Conservation (phyloP, 2,329 filamentous ascomycete genomes). For the Helminthosporium solani region DNA sequence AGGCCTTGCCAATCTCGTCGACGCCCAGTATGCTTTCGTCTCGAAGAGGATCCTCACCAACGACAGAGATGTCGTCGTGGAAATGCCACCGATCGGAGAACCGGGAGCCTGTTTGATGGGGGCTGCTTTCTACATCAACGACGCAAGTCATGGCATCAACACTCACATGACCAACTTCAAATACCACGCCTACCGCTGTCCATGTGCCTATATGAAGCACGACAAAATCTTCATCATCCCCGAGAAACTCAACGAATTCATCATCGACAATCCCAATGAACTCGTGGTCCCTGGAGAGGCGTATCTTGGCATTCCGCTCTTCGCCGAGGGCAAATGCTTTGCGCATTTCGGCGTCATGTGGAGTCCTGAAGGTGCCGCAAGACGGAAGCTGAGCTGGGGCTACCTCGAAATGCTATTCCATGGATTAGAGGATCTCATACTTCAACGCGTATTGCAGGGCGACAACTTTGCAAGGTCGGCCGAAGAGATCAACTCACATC, state of each 20-base stretch:
- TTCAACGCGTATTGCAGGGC: conserved; percentile 58
- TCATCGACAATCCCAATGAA: conserved; percentile 61
- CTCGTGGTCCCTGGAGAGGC: conserved; percentile 64
- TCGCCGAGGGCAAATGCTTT: conserved; percentile 64
- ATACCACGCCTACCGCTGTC: conserved; percentile 64
- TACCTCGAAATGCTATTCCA: conserved; percentile 69
- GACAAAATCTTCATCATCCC: conserved; percentile 71
- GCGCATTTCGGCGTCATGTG: conserved; percentile 73
- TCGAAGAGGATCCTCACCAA: conserved; percentile 63
- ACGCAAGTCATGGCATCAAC: conserved; percentile 53
- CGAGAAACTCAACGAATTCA: conserved; percentile 59
- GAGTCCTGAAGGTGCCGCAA: conserved; percentile 61
- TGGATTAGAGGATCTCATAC: conserved; percentile 66
- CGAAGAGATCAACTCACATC: conserved; percentile 19
- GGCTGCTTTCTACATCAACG: conserved; percentile 66
- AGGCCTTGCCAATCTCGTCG: conserved; percentile 62
- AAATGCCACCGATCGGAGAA: conserved; percentile 62
- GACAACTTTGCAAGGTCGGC: conserved; percentile 44
- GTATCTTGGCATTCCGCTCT: conserved; percentile 67
- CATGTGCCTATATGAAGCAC: conserved; percentile 69
- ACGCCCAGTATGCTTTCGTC: conserved; percentile 68
- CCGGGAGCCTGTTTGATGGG: conserved; percentile 64
- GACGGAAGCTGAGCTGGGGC: conserved; percentile 61
- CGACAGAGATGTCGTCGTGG: conserved; percentile 59
- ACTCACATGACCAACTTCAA: conserved; percentile 60